Evolutionary conservation across 2,329 filamentous ascomycete genomes (phyloP).

Genomic region (Monosporascus sp.): DNA sequence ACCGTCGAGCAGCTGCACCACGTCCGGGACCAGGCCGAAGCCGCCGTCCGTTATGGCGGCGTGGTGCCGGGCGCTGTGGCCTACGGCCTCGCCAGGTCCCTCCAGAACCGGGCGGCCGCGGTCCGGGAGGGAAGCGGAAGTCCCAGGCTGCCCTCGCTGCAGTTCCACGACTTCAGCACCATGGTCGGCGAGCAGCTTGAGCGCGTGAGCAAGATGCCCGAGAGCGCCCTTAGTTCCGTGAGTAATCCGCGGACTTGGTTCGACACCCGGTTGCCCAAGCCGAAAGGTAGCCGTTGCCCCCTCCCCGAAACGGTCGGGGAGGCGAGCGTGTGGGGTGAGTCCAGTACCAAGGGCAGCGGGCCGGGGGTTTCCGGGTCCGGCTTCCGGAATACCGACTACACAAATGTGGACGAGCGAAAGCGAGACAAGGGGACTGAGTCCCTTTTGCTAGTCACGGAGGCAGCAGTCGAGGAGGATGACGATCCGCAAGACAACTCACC

Average conservation of each 20-base stretch:
- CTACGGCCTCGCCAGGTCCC: constrained; percentile 17
- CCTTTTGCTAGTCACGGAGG: neutral
- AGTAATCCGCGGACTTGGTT: constrained; percentile 12
- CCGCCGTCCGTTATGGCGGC: constrained; percentile 10
- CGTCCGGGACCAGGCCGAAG: constrained; percentile 9
- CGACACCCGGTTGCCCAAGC: constrained; percentile 1
- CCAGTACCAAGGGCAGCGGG: neutral
- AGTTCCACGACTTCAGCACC: constrained; percentile 4
- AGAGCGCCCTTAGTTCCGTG: neutral
- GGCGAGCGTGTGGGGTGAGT: constrained; percentile 9
- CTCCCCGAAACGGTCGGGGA: constrained; percentile 8
- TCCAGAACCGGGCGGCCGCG: constrained; percentile 1
- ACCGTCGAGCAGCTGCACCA: constrained; percentile 11
- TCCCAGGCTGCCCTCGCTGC: constrained; percentile 10
- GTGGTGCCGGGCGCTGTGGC: constrained; percentile 2
- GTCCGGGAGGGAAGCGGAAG: constrained; percentile 6
- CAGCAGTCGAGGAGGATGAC: constrained; percentile 1
- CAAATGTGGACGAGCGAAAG: neutral
- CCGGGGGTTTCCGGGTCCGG: too few relatives aligned
- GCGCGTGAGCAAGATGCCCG: neutral
- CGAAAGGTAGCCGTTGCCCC: neutral
- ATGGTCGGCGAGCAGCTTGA: neutral
- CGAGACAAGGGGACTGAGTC: neutral
- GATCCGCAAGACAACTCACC: neutral
- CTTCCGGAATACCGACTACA: neutral